Conservation (phyloP, 805 yeast species). For the Candida tammaniensis region DNA sequence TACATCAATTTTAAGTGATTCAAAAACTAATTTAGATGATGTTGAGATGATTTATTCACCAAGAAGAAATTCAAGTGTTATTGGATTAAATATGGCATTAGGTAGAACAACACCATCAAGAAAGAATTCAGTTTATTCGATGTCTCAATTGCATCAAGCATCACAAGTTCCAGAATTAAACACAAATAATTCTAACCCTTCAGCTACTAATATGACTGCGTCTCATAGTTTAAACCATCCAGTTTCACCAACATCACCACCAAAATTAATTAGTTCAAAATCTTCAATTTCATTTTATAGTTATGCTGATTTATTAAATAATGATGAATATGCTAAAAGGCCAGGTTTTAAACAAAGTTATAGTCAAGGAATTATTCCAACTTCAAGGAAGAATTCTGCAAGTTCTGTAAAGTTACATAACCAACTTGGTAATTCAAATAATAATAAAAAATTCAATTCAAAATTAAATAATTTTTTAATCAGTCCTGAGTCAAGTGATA, state of each 20-base stretch:
- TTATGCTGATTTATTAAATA: conserved; percentile 74
- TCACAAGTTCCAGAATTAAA: conserved; percentile 11
- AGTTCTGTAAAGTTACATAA: conserved; percentile 1
- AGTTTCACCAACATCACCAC: conserved; percentile 36
- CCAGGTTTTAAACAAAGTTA: conserved; percentile 48
- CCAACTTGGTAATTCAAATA: not conserved
- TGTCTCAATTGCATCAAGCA: conserved; percentile 14
- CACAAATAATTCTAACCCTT: conserved; percentile 7
- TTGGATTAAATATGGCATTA: conserved; percentile 47
- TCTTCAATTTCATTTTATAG: conserved; percentile 58
- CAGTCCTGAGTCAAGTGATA: conserved; percentile 26
- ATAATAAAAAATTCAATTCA: conserved; percentile 11
- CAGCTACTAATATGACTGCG: conserved; percentile 1
- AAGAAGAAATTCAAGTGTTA: conserved; percentile 54
- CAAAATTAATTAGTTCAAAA: conserved; percentile 33
- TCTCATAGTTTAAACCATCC: conserved; percentile 8
- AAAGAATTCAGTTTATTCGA: conserved; percentile 33
- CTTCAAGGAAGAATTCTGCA: conserved; percentile 15
- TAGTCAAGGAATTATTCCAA: conserved; percentile 33
- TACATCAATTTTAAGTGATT: conserved; percentile 61
- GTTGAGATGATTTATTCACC: conserved; percentile 66
- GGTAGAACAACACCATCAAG: conserved; percentile 39
- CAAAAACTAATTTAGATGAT: conserved; percentile 59
- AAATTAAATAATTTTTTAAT: conserved; percentile 20
- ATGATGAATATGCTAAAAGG: conserved; percentile 64